These are phyloP conservation scores for Naematelia aurantialba DNA, from an alignment of 768 basidiomycete species.

Conservation along the genomic window DNA sequence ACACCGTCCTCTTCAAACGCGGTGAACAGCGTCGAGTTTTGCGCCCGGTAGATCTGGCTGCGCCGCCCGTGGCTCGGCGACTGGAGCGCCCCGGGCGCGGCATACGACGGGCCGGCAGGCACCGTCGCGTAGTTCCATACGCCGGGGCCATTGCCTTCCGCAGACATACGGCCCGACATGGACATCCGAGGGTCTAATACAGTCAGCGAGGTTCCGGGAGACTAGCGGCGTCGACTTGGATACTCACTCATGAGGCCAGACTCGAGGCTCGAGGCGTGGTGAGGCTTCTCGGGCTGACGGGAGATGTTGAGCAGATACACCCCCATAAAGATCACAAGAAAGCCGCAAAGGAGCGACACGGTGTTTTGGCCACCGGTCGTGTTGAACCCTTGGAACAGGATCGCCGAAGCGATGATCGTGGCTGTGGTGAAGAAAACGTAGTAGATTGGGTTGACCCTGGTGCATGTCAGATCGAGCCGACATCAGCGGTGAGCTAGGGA, in stretches of 20 bases:
- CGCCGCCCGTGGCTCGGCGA: constrained; percentile 61
- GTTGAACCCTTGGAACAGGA: constrained; percentile 96
- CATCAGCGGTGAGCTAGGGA: not conserved
- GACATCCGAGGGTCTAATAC: constrained; percentile 65
- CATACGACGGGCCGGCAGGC: constrained; percentile 24
- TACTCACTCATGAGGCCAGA: constrained; percentile 50
- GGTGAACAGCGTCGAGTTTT: constrained; percentile 67
- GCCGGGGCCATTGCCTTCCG: constrained; percentile 55
- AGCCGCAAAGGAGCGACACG: constrained; percentile 80
- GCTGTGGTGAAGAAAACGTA: constrained; percentile 94
- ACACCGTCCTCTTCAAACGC: constrained; percentile 64
- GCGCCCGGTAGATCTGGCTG: constrained; percentile 64
- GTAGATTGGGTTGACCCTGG: constrained; percentile 93
- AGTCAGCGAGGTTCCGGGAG: not conserved
- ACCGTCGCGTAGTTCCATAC: constrained; percentile 37
- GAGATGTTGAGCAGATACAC: constrained; percentile 56
- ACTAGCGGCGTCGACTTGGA: not conserved
- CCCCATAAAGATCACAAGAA: constrained; percentile 88
- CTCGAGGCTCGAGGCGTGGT: constrained; percentile 42
- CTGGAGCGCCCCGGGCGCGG: constrained; percentile 50
- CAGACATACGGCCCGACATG: constrained; percentile 72
- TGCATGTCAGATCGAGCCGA: constrained; percentile 3
- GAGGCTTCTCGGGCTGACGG: constrained; percentile 46
- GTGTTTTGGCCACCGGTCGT: constrained; percentile 77
- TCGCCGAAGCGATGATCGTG: constrained; percentile 88